A percentile compares a stretch with the other conserved stretches of the same genome.
Conservation (phyloP, 768 basidiomycete genomes). For the Basidioascus undulatus region DNA sequence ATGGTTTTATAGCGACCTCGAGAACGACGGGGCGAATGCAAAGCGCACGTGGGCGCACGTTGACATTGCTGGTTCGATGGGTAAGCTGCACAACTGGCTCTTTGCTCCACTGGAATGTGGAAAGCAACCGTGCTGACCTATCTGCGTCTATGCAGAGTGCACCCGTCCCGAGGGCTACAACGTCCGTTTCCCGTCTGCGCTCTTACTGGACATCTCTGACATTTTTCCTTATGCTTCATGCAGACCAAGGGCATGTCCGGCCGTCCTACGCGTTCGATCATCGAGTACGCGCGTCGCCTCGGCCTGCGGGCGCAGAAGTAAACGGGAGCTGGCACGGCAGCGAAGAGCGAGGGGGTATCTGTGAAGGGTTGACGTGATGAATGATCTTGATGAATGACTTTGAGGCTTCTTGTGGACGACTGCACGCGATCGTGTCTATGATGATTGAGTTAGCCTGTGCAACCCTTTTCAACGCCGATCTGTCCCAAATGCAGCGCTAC, state of each 20-base stretch:
- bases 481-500: no score
- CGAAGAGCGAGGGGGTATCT: no score
- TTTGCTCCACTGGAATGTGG: no score
- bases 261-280: constrained; percentile 36
- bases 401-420: no score
- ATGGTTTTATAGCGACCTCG: constrained; percentile 46
- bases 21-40: constrained; percentile 31
- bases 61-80: constrained; percentile 33
- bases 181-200: neutral
- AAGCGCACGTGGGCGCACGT: constrained; percentile 53
- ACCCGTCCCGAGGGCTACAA: neutral
- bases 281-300: constrained; percentile 17
- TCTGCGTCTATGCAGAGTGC: constrained; percentile 9
- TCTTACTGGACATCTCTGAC: neutral
- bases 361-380: no score
- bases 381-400: no score
- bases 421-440: no score
- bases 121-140: neutral
- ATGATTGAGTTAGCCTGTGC: no score
- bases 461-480: no score
- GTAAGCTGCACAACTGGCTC: neutral
- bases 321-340: no score
- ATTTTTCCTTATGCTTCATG: constrained; percentile 8
- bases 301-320: no score
- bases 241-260: constrained; percentile 57